Percentiles rank a stretch among this genome's conserved stretches.
Conservation (phyloP, 805 yeast species). For the Ogataea methylovora region DNA sequence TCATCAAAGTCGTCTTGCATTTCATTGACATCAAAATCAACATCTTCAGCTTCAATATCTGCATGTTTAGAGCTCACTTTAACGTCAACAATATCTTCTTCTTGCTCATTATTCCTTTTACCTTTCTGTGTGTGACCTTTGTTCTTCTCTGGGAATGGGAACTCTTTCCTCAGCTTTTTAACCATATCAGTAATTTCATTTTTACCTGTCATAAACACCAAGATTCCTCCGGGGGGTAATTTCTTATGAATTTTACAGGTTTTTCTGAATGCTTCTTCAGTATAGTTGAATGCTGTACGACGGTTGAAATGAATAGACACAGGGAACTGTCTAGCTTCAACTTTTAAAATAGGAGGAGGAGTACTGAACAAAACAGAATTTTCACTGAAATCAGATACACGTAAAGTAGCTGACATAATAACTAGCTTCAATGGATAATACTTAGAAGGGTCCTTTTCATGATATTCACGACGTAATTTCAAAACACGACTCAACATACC, state of each 20-base stretch:
- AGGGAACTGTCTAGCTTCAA: conserved; percentile 91
- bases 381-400: conserved; percentile 90
- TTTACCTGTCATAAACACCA: conserved; percentile 90
- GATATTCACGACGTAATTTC: conserved; percentile 55
- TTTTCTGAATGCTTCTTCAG: conserved; percentile 81
- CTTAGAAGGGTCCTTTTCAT: conserved; percentile 36
- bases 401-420: conserved; percentile 94
- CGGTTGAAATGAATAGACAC: conserved; percentile 87
- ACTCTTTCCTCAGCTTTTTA: conserved; percentile 56
- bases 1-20: conserved; percentile 34
- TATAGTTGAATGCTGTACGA: conserved; percentile 68
- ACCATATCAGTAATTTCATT: conserved; percentile 80
- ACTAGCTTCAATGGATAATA: conserved; percentile 68
- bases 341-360: conserved; percentile 83
- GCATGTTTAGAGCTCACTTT: conserved; percentile 50
- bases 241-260: conserved; percentile 78
- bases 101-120: conserved; percentile 10
- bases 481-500: conserved; percentile 91
- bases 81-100: conserved; percentile 33
- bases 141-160: conserved; percentile 41
- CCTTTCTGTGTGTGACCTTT: conserved; percentile 2
- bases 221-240: conserved; percentile 90
- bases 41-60: conserved; percentile 80
- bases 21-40: conserved; percentile 49
- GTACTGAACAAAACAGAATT: conserved; percentile 56